phyloP scores from a whole-genome alignment of 768 basidiomycete species.

The Boletus sensibilis region DNA sequence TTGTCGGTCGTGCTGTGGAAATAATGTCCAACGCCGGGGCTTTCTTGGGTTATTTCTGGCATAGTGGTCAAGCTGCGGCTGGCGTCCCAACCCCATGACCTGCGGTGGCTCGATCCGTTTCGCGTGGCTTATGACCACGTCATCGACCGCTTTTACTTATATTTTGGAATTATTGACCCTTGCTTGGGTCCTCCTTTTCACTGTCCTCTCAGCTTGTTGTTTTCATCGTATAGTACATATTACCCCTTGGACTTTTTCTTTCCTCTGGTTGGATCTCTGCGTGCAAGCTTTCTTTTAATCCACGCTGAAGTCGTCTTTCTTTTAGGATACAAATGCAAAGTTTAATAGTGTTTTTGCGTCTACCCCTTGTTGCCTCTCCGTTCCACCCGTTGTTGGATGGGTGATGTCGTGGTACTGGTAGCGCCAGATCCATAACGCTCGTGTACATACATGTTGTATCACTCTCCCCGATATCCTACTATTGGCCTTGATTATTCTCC shows the following conservation, averaged over 20 bases:
- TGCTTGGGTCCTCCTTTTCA: constrained; percentile 17
- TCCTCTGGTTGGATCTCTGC: constrained; percentile 14
- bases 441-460: constrained; percentile 30
- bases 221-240: constrained; percentile 23
- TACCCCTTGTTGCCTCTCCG: constrained; percentile 1
- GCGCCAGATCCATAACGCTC: constrained; percentile 10
- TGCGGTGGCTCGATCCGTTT: not conserved
- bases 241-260: constrained; percentile 25
- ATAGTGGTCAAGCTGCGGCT: constrained; percentile 23
- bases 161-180: constrained; percentile 31
- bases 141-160: constrained; percentile 25
- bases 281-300: constrained; percentile 6
- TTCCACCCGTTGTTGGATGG: constrained; percentile 5
- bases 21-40: constrained; percentile 81
- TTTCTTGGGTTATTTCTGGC: constrained; percentile 66
- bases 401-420: constrained; percentile 5
- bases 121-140: too few species aligned
- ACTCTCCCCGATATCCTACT: constrained; percentile 25
- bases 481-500: constrained; percentile 6
- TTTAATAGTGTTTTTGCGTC: constrained; percentile 26
- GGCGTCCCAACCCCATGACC: constrained; percentile 23
- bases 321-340: constrained; percentile 25
- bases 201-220: not conserved
- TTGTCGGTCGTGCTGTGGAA: constrained; percentile 67
- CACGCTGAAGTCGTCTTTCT: constrained; percentile 1